These are phyloP conservation scores for Clitoria ternatea DNA, from an alignment of 306 rosid species.

Conservation along the genomic window DNA sequence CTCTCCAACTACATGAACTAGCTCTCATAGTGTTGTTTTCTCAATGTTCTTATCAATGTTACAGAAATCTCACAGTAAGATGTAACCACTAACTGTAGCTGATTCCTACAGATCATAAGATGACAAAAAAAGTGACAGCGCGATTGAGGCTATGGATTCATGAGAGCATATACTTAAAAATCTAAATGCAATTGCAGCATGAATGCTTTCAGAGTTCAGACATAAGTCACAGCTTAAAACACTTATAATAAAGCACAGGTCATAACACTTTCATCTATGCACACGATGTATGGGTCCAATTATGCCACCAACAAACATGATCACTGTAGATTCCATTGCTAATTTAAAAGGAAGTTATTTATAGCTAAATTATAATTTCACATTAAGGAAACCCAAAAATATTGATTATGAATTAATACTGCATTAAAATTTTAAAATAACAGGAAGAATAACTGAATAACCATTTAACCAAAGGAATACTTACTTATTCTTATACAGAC, in stretches of 20 bases:
- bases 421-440: background rate
- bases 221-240: background rate
- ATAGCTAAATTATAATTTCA: background rate
- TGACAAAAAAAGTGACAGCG: background rate
- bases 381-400: background rate
- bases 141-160: background rate
- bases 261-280: background rate
- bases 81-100: background rate
- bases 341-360: background rate
- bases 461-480: slow-evolving; percentile 23
- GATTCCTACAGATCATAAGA: background rate
- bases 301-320: slow-evolving; percentile 1
- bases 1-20: no score
- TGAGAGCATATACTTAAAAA: background rate
- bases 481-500: slow-evolving; percentile 78
- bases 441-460: slow-evolving; percentile 7
- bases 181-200: background rate
- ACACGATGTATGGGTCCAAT: background rate
- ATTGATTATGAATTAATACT: background rate
- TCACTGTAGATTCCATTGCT: background rate
- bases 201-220: background rate
- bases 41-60: no score
- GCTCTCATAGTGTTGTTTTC: no score
- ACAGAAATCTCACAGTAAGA: background rate
- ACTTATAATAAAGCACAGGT: background rate